Base-by-base conservation (phyloP, 495 filamentous ascomycete genomes). In the Penicillium angulare region DNA sequence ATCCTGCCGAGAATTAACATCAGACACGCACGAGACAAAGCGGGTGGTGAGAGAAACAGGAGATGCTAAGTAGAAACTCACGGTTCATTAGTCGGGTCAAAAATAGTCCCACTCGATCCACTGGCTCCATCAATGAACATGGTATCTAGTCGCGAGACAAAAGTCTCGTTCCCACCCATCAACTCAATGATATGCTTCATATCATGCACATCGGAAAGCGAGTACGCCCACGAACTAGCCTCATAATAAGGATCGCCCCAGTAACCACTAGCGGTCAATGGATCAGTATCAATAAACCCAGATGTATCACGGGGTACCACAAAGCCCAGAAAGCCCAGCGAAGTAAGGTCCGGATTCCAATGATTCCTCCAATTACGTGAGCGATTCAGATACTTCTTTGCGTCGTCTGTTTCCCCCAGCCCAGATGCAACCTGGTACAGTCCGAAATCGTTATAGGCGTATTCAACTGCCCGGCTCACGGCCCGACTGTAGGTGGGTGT, bases 361-460 rank as follows among this genome's bases (percentile, higher is more conserved):
- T 88, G 85, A 59, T 88, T 87, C 7, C 80, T 74, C 87, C 87
- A 90, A 50, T 87, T 84, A 6, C 77, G 74, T 0, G 82, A 85
- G 2, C 87, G 79, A 39, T 76, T 67, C 20, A 87, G 67, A 52
- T 90, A 90, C 49, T 79, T 86, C 5, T 66, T 23, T 5, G 76
- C 71, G 45, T 88, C 85, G 0, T 67, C 66, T 0, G 46, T 38
- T 27, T 79, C 78, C 5, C 71, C 76, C 2, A 87, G 61, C 0
- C 86, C 85, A 13, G 64, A 71, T 7, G 72, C 73, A 18, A 77
- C 68, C 43, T 75, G 69, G 29, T 72, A 67, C 16, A 90, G 65
- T 0, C 70, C 75, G 52, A 89, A 89, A 58, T 90, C 87, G 57
- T 90, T 88, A 42, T 67, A 65, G 4, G 83, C 66, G 49, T 89